A percentile compares a stretch with the other conserved stretches of the same genome.
These are phyloP conservation scores for Metschnikowia corniflorae DNA, from an alignment of 805 yeast genomes.

Conservation along the genomic window DNA sequence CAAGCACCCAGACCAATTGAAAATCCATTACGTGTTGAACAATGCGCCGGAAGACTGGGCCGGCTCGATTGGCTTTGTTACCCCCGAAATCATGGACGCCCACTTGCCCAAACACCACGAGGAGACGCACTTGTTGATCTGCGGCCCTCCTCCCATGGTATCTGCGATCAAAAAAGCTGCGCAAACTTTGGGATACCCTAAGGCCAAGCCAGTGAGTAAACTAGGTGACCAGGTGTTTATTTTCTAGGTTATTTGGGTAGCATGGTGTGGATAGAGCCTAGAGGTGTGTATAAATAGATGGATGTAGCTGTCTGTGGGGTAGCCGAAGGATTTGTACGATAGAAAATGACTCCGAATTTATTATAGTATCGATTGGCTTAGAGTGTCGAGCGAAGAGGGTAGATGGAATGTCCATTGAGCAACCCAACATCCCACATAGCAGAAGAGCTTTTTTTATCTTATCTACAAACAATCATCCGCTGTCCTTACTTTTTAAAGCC, in stretches of 20 bases:
- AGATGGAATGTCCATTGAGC: no score
- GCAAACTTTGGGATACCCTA: constrained; percentile 65
- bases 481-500: no score
- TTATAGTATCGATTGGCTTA: no score
- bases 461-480: no score
- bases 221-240: constrained; percentile 88
- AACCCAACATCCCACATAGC: no score
- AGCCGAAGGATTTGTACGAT: no score
- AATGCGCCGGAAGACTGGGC: constrained; percentile 69
- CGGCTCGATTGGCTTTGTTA: constrained; percentile 77
- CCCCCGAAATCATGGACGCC: constrained; percentile 64
- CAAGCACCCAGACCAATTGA: constrained; percentile 55
- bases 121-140: constrained; percentile 69
- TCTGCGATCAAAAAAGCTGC: constrained; percentile 81
- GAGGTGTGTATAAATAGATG: no score
- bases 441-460: no score
- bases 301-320: no score
- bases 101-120: constrained; percentile 59
- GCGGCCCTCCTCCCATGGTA: constrained; percentile 95
- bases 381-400: neutral
- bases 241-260: no score
- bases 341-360: no score
- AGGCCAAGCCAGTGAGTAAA: constrained; percentile 86
- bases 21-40: constrained; percentile 71
- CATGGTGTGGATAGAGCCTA: no score